Percentiles rank a stretch among this genome's conserved stretches.
These are phyloP conservation scores for Colletotrichum graminicola DNA, from an alignment of 2,329 filamentous ascomycete species.

Conservation along the genomic window DNA sequence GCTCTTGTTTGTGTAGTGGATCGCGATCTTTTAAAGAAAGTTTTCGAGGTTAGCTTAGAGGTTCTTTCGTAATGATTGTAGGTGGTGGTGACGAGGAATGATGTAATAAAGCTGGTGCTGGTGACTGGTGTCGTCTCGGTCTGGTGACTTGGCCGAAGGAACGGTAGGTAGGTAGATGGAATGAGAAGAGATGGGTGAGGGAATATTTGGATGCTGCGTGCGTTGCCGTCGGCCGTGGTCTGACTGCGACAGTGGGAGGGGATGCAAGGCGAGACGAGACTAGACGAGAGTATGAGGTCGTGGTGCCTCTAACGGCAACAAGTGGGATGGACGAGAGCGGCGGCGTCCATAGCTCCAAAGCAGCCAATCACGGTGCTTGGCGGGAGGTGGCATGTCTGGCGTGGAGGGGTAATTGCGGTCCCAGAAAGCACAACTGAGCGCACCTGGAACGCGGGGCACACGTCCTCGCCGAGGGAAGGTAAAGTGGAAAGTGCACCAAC, in stretches of 20 bases:
- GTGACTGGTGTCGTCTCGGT: neutral
- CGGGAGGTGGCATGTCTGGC: slow-evolving; percentile 38
- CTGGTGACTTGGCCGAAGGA: neutral
- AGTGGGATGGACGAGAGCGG: slow-evolving; percentile 23
- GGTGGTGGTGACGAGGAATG: neutral
- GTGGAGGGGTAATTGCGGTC: slow-evolving; percentile 39
- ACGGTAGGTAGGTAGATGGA: neutral
- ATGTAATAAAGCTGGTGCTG: neutral
- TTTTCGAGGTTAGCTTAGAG: neutral
- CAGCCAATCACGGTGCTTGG: slow-evolving; percentile 30
- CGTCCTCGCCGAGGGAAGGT: neutral
- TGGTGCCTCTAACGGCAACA: slow-evolving; percentile 14
- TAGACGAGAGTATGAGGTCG: neutral
- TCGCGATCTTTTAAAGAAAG: neutral
- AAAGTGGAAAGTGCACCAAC: slow-evolving; percentile 30
- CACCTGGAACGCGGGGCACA: slow-evolving; percentile 35
- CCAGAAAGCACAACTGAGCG: slow-evolving; percentile 4
- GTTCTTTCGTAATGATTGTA: neutral
- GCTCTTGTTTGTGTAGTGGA: neutral
- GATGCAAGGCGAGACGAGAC: neutral
- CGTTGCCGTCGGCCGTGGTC: slow-evolving; percentile 23
- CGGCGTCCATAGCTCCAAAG: slow-evolving; percentile 20
- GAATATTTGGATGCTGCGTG: neutral
- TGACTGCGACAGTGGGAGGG: slow-evolving; percentile 21
- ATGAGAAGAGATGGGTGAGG: neutral